Conservation (phyloP, 78 protist genomes). For the Dictyostelium discoideum region DNA sequence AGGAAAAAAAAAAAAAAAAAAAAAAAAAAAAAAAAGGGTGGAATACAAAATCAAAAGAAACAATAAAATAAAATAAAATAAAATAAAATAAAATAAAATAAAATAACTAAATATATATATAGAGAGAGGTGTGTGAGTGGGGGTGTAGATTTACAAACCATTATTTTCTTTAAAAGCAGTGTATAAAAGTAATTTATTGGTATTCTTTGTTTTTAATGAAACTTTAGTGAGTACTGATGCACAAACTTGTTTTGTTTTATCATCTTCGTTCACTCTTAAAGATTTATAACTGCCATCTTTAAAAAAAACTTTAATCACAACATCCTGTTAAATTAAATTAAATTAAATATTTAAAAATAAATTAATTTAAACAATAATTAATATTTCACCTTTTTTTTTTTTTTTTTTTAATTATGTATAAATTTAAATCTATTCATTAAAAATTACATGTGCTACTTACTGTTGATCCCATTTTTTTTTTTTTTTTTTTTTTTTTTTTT, state of each 20-base stretch:
- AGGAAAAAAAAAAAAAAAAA: neutral
- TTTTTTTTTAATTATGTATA: too few species aligned
- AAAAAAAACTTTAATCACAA: conserved; percentile 51
- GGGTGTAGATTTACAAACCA: conserved; percentile 4
- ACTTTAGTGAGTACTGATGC: conserved; percentile 19
- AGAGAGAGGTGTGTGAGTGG: neutral
- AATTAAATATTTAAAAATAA: neutral
- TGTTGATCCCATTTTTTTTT: neutral
- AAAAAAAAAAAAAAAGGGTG: neutral
- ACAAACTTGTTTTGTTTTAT: conserved; percentile 11
- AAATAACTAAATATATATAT: neutral
- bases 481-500: neutral
- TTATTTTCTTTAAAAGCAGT: conserved; percentile 1
- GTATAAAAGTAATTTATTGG: conserved; percentile 28
- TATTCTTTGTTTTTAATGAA: conserved; percentile 5
- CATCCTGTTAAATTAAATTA: conserved; percentile 8
- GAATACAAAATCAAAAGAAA: neutral
- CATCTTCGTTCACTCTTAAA: conserved; percentile 29
- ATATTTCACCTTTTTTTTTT: neutral
- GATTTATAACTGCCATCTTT: conserved; percentile 67
- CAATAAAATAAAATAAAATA: neutral
- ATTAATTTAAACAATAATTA: neutral
- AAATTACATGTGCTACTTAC: neutral
- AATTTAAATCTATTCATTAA: neutral
- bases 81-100: too few species aligned